These are phyloP conservation scores for Termitomyces sp. DNA, from an alignment of 768 basidiomycete species.

Conservation along the genomic window DNA sequence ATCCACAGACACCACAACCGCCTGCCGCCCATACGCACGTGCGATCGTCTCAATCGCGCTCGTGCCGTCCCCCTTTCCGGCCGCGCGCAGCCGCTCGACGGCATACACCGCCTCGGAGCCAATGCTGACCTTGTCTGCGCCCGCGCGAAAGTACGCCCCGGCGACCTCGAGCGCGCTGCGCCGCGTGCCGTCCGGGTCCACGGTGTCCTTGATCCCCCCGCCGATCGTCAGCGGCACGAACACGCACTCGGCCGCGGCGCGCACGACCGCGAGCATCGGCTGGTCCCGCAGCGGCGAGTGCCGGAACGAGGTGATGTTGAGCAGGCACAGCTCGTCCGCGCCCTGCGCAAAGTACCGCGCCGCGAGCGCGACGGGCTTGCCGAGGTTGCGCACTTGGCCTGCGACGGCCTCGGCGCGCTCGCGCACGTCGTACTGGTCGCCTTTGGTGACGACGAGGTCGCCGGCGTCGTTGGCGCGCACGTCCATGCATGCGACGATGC, in stretches of 20 bases:
- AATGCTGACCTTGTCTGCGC: constrained; percentile 98
- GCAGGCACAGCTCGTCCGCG: constrained; percentile 94
- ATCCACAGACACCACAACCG: constrained; percentile 97
- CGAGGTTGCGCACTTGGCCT: constrained; percentile 90
- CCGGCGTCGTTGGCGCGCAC: constrained; percentile 94
- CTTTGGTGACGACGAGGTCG: constrained; percentile 98
- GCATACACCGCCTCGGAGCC: constrained; percentile 94
- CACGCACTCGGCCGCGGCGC: constrained; percentile 80
- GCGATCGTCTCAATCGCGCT: constrained; percentile 95
- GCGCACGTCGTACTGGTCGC: constrained; percentile 98
- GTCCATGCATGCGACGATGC: constrained; percentile 96
- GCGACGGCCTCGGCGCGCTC: constrained; percentile 62
- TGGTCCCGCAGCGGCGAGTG: constrained; percentile 93
- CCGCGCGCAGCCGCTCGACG: constrained; percentile 71
- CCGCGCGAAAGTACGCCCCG: constrained; percentile 91
- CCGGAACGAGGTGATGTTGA: constrained; percentile 99
- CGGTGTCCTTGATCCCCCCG: constrained; percentile 93
- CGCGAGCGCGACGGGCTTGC: constrained; percentile 92
- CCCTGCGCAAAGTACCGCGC: constrained; percentile 80
- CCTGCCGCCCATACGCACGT: constrained; percentile 85
- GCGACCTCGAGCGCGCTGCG: constrained; percentile 91
- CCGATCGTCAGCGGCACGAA: constrained; percentile 99
- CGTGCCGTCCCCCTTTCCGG: constrained; percentile 54
- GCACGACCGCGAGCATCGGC: constrained; percentile 96
- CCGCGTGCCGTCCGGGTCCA: constrained; percentile 91